Evolutionary conservation across 306 rosid species (phyloP).

Genomic region (Cucurbita pepo): DNA sequence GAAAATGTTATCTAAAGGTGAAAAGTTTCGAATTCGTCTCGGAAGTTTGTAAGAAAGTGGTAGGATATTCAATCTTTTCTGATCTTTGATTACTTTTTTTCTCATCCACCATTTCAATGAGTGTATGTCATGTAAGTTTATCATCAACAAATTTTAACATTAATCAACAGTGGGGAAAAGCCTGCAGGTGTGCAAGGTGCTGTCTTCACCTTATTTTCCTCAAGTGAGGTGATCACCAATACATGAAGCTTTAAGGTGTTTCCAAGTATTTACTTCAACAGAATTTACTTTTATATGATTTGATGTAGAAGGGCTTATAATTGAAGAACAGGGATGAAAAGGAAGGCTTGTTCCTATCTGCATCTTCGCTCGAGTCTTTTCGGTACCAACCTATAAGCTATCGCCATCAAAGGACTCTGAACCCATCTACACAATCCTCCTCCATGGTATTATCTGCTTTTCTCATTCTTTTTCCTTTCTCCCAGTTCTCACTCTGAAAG

Average conservation of each 20-base stretch:
- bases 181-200: neutral
- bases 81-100: neutral
- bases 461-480: neutral
- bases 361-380: neutral
- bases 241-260: neutral
- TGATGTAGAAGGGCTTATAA: neutral
- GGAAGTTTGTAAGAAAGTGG: neutral
- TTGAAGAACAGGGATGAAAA: neutral
- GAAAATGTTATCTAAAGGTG: neutral
- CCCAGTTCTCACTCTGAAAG: neutral
- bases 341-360: neutral
- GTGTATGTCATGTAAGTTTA: neutral
- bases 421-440: neutral
- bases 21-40: neutral
- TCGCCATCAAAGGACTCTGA: neutral
- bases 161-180: neutral
- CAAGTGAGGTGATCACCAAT: neutral
- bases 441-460: neutral
- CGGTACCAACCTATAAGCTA: neutral
- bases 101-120: neutral
- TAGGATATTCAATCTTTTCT: neutral
- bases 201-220: neutral
- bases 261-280: neutral
- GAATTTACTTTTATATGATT: neutral
- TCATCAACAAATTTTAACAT: neutral